A percentile compares a stretch with the other conserved stretches of the same genome.
Conservation (phyloP, 352 stramenopile species). For the Globisporangium takayamanum region DNA sequence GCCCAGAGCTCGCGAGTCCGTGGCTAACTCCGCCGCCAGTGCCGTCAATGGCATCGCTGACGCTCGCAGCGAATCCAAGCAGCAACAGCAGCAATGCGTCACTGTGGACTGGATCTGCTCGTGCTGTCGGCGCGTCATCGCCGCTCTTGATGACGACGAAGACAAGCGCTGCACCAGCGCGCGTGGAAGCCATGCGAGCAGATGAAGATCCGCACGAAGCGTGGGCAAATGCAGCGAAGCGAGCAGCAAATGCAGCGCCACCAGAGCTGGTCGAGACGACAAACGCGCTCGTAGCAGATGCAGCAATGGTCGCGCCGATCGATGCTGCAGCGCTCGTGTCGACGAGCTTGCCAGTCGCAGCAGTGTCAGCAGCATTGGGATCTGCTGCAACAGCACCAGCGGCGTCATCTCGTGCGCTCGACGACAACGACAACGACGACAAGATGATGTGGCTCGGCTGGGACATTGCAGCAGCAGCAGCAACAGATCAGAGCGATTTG, state of each 20-base stretch:
- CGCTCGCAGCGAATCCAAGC: not conserved
- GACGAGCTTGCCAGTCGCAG: no score
- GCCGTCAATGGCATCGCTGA: not conserved
- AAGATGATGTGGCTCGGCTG: not conserved
- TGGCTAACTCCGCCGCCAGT: not conserved
- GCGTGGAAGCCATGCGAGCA: not conserved
- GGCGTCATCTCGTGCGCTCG: not conserved
- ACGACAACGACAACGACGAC: not conserved
- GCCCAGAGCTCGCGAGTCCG: not conserved
- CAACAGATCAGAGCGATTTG: not conserved
- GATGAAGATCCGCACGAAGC: slow-evolving; percentile 1
- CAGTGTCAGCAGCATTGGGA: not conserved
- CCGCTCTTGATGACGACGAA: not conserved
- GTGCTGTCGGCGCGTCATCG: not conserved
- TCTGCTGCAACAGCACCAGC: not conserved
- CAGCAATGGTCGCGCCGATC: no score
- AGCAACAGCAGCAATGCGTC: not conserved
- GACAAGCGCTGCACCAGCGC: not conserved
- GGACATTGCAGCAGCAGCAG: not conserved
- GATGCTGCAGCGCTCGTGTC: no score
- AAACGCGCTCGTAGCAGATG: no score
- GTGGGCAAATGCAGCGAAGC: not conserved
- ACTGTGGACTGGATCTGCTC: not conserved
- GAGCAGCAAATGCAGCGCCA: not conserved
- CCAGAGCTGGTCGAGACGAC: not conserved